Base-by-base conservation (phyloP, 306 rosid genomes). In the Medicago ruthenica region DNA sequence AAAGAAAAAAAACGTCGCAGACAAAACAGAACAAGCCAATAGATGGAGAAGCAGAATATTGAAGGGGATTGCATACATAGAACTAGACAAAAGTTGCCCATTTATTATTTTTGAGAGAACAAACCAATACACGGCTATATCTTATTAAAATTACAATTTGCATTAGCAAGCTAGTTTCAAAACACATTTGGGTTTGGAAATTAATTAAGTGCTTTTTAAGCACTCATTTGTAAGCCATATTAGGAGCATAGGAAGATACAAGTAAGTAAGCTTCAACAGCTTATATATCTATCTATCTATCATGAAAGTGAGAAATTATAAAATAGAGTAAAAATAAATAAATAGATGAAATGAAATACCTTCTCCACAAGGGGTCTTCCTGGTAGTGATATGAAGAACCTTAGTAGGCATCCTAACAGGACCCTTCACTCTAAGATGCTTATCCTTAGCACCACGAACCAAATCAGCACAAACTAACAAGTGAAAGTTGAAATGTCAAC, bases 331-430 rank as follows among this genome's bases (percentile, higher is more conserved):
- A 24, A n/a, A n/a, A n/a, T n/a, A n/a, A n/a, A n/a, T n/a, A n/a
- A n/a, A n/a, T n/a, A n/a, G n/a, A 20, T 18, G 3, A 27, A 31
- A 31, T 14, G 2, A 2, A 37, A n/a, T 83, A 93, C 98, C 97
- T 91, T 93, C 97, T n/a, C 96, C 97, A 63, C 96, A 93, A 1
- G 98, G 96, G 22, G 97, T 81, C 74, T 93, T 93, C 83, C 98
- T 85, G 70, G 97, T 93, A 71, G 98, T 93, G 39, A 93, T 93
- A 77, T 64, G 11, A 76, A 93, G 85, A 76, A 93, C 98, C 79
- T 93, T 93, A 20, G 98, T 93, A 2, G 98, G 98, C 87, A 93
- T 93, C 57, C 98, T 89, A 51, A 91, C 98, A n/a, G 98, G 98
- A 15, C 98, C 97, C 85, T 93, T 93, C 1, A 91, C 97, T 78